phyloP scores from a whole-genome alignment of 2,329 filamentous ascomycete genomes.

The Teratosphaeria epicoccoides region DNA sequence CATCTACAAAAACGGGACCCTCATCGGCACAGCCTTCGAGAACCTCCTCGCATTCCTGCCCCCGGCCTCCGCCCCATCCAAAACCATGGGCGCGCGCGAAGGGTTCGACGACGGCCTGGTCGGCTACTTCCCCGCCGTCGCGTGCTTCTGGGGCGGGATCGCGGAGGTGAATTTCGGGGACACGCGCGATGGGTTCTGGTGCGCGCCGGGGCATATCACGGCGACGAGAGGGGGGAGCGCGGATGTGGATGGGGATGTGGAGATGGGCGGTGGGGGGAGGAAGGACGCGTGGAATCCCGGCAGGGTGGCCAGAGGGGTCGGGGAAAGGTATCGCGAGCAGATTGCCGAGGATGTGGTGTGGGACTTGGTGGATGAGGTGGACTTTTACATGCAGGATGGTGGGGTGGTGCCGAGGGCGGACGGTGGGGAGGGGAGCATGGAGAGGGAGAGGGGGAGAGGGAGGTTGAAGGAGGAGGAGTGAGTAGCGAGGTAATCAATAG shows the following conservation, averaged over 20 bases:
- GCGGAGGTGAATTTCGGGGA: conserved; percentile 92
- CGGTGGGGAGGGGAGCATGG: neutral
- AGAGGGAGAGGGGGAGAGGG: neutral
- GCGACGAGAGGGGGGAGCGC: neutral
- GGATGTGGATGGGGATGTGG: conserved; percentile 18
- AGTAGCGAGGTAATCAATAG: neutral
- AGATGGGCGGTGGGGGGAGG: conserved; percentile 17
- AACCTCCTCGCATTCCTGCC: conserved; percentile 84
- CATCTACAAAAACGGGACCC: conserved; percentile 83
- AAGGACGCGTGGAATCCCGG: conserved; percentile 23
- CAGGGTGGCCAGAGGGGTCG: conserved; percentile 47
- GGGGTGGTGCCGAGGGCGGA: conserved; percentile 20
- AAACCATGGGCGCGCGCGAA: conserved; percentile 65
- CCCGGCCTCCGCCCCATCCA: conserved; percentile 66
- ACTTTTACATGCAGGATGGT: conserved; percentile 69
- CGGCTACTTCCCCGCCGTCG: conserved; percentile 90
- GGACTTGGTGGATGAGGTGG: conserved; percentile 88
- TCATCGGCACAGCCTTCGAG: conserved; percentile 79
- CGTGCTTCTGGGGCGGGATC: conserved; percentile 81
- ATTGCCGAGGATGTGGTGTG: conserved; percentile 90
- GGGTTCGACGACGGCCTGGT: conserved; percentile 90
- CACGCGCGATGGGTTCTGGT: conserved; percentile 82
- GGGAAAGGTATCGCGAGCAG: conserved; percentile 79
- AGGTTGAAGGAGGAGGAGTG: conserved; percentile 6
- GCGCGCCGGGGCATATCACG: conserved; percentile 52